phyloP scores from a whole-genome alignment of 2,329 filamentous ascomycete species.

The Aspergillus melleus region DNA sequence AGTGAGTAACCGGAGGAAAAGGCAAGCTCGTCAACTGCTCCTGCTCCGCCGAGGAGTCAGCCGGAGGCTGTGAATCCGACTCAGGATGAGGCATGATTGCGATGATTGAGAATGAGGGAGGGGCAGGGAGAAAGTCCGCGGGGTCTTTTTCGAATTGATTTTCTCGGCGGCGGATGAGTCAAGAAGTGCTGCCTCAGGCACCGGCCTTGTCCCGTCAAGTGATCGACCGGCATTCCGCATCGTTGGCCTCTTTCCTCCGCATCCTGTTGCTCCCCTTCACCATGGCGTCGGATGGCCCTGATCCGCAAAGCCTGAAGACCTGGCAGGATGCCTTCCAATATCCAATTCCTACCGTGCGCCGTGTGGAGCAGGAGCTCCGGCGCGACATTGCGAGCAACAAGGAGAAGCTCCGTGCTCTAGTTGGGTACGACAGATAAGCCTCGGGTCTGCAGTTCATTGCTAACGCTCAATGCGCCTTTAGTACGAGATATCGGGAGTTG shows the following conservation, averaged over 20 bases:
- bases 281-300: slow-evolving; percentile 58
- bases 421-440: slow-evolving; percentile 53
- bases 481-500: slow-evolving; percentile 77
- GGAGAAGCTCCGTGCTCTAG: slow-evolving; percentile 65
- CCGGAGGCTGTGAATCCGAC: slow-evolving; percentile 14
- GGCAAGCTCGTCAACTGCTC: slow-evolving; percentile 47
- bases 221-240: not conserved
- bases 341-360: slow-evolving; percentile 62
- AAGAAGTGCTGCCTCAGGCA: slow-evolving; percentile 26
- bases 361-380: slow-evolving; percentile 65
- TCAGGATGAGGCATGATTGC: slow-evolving; percentile 32
- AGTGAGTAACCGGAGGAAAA: slow-evolving; percentile 80
- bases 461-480: slow-evolving; percentile 30
- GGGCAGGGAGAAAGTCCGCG: not conserved
- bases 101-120: not conserved
- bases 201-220: slow-evolving; percentile 2
- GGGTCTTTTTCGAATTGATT: not conserved
- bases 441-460: not conserved
- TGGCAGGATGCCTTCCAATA: slow-evolving; percentile 71
- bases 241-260: slow-evolving; percentile 11
- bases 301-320: slow-evolving; percentile 56
- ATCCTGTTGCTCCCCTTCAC: slow-evolving; percentile 14
- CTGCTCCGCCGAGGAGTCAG: slow-evolving; percentile 17
- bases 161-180: slow-evolving; percentile 13
- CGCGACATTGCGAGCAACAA: slow-evolving; percentile 63